Base-by-base conservation (phyloP, 148 eudicot genomes). In the Vaccinium vitisidaea region DNA sequence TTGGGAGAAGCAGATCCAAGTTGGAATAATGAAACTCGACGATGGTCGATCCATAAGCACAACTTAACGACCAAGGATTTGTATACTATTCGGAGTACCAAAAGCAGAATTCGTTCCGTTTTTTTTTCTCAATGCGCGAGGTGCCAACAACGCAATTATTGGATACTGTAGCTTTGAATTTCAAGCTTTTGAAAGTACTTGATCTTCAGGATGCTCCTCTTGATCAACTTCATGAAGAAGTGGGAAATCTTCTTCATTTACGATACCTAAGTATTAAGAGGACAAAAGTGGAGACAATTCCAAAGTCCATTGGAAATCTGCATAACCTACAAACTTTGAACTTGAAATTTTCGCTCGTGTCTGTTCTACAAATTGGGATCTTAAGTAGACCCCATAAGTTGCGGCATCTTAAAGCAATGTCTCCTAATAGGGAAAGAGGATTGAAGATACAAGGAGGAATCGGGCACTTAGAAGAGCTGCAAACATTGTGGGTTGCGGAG, bases 311-410 rank as follows among this genome's bases (percentile, higher is more conserved):
- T 18, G 73, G 83, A 12, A 58, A 80, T 43, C 30, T 80, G 3
- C 32, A 39, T 5, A 80, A 56, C 52, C 27, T 80, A 15, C 70
- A 80, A 36, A 80, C 83, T 8, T 58, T 80, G 70, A 48, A 80
- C n/a, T 46, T 80, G 8, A 80, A 1, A 32, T 0, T 8, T 2
- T 56, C 83, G 3, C 30, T 10, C 0, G 83, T 80, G 18, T 9
- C 0, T 19, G 83, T 39, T 53, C 70, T 80, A 18, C 83, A 69
- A 16, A 36, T 7, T 30, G 71, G 65, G 83, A 80, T 80, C 52
- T 19, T 8, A 7, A 43, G 9, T 11, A 80, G 27, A 69, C 83
- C 59, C 8, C 52, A 2, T n/a, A 59, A 63, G 69, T 63, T 80
- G 67, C 70, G 54, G 27, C 83, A 80, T 59, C 83, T 80, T 19